phyloP scores from a whole-genome alignment of 352 stramenopile genomes.

The Plasmopara viticola region DNA sequence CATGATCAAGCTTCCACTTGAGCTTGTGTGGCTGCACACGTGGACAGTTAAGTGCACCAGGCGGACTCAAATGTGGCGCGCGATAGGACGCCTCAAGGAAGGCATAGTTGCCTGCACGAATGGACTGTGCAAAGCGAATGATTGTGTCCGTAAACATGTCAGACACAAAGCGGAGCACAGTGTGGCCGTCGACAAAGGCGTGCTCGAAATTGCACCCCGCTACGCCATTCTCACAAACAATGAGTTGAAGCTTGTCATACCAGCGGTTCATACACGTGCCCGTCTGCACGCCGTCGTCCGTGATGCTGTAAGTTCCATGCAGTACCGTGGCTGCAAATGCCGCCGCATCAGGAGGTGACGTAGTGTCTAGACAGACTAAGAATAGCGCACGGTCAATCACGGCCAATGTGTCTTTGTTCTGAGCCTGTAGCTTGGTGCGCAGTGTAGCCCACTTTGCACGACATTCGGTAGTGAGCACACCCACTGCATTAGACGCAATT shows the following conservation, averaged over 20 bases:
- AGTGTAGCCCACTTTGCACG: constrained; percentile 87
- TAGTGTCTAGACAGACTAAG: constrained; percentile 93
- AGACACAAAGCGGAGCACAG: constrained; percentile 86
- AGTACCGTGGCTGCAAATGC: constrained; percentile 82
- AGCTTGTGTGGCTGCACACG: constrained; percentile 86
- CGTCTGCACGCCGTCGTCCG: constrained; percentile 57
- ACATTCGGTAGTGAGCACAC: constrained; percentile 90
- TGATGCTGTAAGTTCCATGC: constrained; percentile 89
- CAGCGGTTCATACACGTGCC: constrained; percentile 95
- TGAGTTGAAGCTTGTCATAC: constrained; percentile 97
- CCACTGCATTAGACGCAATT: constrained; percentile 60
- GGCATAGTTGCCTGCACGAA: constrained; percentile 74
- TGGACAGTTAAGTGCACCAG: constrained; percentile 29
- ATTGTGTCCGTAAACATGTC: constrained; percentile 90
- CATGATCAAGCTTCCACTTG: constrained; percentile 78
- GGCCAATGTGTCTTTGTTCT: constrained; percentile 76
- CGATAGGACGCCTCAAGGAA: constrained; percentile 76
- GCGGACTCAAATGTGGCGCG: constrained; percentile 46
- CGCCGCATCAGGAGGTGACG: constrained; percentile 63
- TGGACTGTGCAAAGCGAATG: constrained; percentile 91
- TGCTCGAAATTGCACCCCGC: constrained; percentile 97
- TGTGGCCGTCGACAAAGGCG: constrained; percentile 95
- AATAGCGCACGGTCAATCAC: constrained; percentile 92
- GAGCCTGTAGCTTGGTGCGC: constrained; percentile 65
- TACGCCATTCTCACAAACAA: constrained; percentile 91